phyloP scores from a whole-genome alignment of 352 stramenopile genomes.

The Phytophthora nicotianae region DNA sequence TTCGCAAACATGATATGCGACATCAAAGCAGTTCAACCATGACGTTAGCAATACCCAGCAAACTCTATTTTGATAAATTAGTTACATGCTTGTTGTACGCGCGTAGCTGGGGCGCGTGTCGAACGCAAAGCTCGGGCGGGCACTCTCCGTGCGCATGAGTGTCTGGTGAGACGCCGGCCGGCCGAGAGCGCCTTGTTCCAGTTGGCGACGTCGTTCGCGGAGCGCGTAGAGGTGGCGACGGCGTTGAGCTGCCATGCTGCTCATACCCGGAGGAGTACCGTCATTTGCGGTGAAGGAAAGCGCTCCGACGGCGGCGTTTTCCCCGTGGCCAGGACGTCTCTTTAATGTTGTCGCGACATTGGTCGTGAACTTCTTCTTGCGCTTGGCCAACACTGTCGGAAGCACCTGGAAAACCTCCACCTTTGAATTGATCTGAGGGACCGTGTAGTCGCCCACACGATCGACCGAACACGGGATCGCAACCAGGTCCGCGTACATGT shows the following conservation, averaged over 20 bases:
- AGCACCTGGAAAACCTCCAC: conserved; percentile 47
- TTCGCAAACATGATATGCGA: conserved; percentile 12
- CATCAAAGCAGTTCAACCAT: conserved; percentile 14
- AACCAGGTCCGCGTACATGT: conserved; percentile 42
- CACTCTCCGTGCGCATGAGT: conserved; percentile 19
- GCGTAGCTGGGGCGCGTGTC: conserved; percentile 18
- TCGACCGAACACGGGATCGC: conserved; percentile 35
- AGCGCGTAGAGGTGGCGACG: conserved; percentile 22
- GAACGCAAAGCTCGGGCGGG: conserved; percentile 18
- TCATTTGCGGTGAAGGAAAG: conserved; percentile 24
- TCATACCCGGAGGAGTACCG: conserved; percentile 23
- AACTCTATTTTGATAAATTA: conserved; percentile 15
- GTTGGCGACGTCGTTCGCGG: conserved; percentile 21
- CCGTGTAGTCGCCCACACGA: conserved; percentile 41
- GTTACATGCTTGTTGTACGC: conserved; percentile 38
- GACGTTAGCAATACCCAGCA: conserved; percentile 5
- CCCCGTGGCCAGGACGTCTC: conserved; percentile 24
- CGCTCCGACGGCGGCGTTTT: conserved; percentile 10
- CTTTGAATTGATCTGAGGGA: conserved; percentile 40
- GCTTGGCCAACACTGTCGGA: conserved; percentile 29
- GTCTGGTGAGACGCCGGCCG: conserved; percentile 29
- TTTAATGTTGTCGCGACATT: conserved; percentile 36
- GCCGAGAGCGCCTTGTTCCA: conserved; percentile 26
- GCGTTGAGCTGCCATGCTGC: conserved; percentile 21
- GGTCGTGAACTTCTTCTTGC: conserved; percentile 43